A percentile compares a stretch with the other conserved stretches of the same genome.
Evolutionary conservation across 1,284 basidiomycete species (phyloP).

Genomic region (Trichosporon sp.): DNA sequence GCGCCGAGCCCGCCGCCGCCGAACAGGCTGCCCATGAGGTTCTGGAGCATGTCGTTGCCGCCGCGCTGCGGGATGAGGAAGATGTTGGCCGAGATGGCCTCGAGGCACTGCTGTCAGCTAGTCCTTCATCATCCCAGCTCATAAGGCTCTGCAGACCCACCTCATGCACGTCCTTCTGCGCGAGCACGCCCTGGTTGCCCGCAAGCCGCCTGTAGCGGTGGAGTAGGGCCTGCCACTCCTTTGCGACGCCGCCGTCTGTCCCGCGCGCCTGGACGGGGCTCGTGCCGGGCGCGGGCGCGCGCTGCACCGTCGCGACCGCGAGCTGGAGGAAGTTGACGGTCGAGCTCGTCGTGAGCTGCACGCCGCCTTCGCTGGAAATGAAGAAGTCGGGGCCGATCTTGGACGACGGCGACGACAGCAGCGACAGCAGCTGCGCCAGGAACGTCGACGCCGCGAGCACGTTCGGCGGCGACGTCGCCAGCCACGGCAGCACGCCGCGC

Average conservation of each 20-base stretch:
- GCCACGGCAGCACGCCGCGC: constrained; percentile 77
- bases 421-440: constrained; percentile 67
- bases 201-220: constrained; percentile 60
- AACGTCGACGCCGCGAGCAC: constrained; percentile 80
- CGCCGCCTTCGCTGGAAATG: constrained; percentile 56
- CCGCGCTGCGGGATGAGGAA: constrained; percentile 72
- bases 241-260: constrained; percentile 55
- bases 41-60: constrained; percentile 72
- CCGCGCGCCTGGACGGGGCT: constrained; percentile 54
- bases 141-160: constrained; percentile 52
- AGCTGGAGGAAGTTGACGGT: constrained; percentile 82
- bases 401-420: constrained; percentile 53
- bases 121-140: not conserved
- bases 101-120: constrained; percentile 54
- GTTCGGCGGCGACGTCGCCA: constrained; percentile 79
- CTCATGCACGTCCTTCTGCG: constrained; percentile 65
- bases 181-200: constrained; percentile 60
- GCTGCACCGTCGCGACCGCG: constrained; percentile 74
- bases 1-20: constrained; percentile 56
- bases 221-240: constrained; percentile 72
- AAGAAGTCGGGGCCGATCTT: constrained; percentile 51
- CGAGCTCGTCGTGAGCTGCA: constrained; percentile 66
- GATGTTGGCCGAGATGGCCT: constrained; percentile 59
- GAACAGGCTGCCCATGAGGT: constrained; percentile 76
- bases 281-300: constrained; percentile 59